Evolutionary conservation across 2,329 filamentous ascomycete species (phyloP).

Genomic region (Beauveria caledonica): DNA sequence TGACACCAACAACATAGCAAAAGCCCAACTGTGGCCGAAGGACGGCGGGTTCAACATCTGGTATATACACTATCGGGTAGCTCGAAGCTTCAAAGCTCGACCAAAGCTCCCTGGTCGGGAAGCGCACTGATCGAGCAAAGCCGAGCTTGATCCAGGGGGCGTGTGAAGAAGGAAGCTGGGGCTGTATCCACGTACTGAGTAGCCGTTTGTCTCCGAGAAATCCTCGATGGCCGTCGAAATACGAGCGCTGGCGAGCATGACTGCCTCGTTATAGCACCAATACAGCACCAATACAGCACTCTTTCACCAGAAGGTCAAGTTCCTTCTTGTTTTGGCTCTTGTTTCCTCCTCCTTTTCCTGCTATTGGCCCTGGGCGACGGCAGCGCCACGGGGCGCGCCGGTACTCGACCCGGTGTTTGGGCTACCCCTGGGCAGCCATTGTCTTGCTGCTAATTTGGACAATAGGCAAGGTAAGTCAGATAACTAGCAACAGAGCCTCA

Average conservation of each 20-base stretch:
- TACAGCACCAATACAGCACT: neutral
- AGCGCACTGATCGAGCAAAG: neutral
- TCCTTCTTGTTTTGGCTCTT: neutral
- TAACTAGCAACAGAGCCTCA: too few relatives aligned
- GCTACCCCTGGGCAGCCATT: neutral
- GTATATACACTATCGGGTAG: neutral
- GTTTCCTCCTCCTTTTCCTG: neutral
- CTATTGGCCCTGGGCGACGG: neutral
- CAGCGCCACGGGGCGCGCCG: constrained; percentile 2
- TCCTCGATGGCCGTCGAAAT: neutral
- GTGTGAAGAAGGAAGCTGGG: neutral
- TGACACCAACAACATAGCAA: neutral
- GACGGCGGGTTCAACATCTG: neutral
- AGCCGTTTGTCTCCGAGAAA: neutral
- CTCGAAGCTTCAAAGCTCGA: neutral
- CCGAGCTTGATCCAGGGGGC: neutral
- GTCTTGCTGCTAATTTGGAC: neutral
- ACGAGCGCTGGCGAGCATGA: neutral
- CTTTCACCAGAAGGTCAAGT: neutral
- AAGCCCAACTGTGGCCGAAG: neutral
- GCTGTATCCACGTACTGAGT: neutral
- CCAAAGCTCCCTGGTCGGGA: neutral
- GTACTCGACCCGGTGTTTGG: neutral
- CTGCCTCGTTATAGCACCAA: neutral
- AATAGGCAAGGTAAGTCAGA: neutral